Percentiles rank a stretch among this genome's conserved stretches.
These are phyloP conservation scores for Centella asiatica DNA, from an alignment of 129 eudicot species.

Conservation along the genomic window DNA sequence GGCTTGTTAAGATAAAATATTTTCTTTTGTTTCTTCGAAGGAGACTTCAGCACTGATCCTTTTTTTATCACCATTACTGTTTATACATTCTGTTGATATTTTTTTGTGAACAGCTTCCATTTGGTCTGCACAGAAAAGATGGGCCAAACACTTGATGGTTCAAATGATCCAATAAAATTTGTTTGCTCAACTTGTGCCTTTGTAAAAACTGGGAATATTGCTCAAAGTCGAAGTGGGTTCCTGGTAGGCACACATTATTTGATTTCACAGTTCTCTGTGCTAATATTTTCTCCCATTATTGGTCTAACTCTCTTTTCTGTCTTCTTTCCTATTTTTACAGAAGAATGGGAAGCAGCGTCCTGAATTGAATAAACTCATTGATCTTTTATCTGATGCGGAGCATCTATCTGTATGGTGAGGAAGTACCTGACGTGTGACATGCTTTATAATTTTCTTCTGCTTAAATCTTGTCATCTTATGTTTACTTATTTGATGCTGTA, in stretches of 20 bases:
- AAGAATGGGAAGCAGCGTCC: slow-evolving; percentile 46
- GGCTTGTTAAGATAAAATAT: no score
- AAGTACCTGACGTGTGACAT: neutral
- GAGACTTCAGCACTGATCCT: neutral
- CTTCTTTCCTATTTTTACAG: slow-evolving; percentile 26
- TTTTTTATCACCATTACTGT: neutral
- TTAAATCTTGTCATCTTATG: neutral
- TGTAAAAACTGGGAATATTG: slow-evolving; percentile 48
- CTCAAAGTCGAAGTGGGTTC: slow-evolving; percentile 30
- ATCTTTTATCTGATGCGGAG: slow-evolving; percentile 48
- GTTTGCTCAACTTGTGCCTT: slow-evolving; percentile 61
- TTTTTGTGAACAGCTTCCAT: slow-evolving; percentile 56
- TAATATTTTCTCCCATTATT: neutral
- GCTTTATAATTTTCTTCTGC: slow-evolving; percentile 3
- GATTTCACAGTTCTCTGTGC: neutral
- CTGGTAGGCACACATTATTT: slow-evolving; percentile 44
- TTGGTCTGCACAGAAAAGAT: slow-evolving; percentile 37
- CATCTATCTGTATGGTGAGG: slow-evolving; percentile 56
- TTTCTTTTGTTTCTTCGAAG: neutral
- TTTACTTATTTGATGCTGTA: neutral
- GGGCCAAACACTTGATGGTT: slow-evolving; percentile 22
- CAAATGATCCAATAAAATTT: slow-evolving; percentile 18
- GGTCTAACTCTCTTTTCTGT: neutral
- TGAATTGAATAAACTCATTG: slow-evolving; percentile 43
- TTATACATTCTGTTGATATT: neutral